Base-by-base conservation (phyloP, 2,329 filamentous ascomycete species). In the Epichloe hybrida region DNA sequence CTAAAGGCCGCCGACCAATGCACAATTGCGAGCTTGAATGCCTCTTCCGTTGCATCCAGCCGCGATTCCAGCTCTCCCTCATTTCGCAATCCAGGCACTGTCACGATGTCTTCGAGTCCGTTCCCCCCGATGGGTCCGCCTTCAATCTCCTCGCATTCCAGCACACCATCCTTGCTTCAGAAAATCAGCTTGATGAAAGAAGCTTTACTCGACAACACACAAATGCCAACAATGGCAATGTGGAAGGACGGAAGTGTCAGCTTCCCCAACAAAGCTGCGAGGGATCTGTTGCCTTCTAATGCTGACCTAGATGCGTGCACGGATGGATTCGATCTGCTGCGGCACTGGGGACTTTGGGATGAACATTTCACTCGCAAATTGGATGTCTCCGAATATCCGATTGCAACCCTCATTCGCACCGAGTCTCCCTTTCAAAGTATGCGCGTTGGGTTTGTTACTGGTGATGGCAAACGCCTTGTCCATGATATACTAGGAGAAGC, bases 171-270 rank as follows among this genome's bases (percentile, higher is more conserved):
- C 0, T 71, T 84, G 12, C 73, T 88, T 23, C 81, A 86, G 58
- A 91, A 89, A 62, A 79, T 86, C 50, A 80, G 78, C 7, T 72
- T 82, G 48, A 79, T 91, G 69, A 90, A 89, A 63, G 85, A 90
- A 61, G 84, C 85, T 1, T 72, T 90, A 20, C 69, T 91, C 6
- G 84, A 88, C 60, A 86, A 81, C 39, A 86, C 86, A 27, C 77
- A 80, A 54, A 81, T 87, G 61, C 86, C 86, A 0, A 83, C 88
- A 21, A 70, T 89, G 43, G 83, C 84, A 23, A 86, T 89, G 80
- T 90, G 86, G 86, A 84, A 83, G 60, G 86, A 91, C 56, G 80
- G 84, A 49, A 84, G 79, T 46, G 80, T 88, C 45, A 81, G 79
- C 0, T 81, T 88, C 42, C 82, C 85, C 4, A 91, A 91, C 59